Conservation (phyloP, 805 yeast genomes). For the Isabelozyma gotoi region DNA sequence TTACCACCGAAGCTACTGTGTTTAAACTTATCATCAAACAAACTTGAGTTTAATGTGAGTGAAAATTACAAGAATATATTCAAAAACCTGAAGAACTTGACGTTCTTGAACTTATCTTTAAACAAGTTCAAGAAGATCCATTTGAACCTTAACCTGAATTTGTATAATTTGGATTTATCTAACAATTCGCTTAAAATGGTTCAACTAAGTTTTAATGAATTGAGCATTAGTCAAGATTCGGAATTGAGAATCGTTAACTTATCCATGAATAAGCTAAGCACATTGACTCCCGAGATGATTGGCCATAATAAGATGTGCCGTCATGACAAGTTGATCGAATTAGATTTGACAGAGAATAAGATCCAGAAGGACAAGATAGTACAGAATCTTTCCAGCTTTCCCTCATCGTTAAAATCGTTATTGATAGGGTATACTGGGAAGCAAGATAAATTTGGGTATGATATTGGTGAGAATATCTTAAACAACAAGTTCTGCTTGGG, state of each 20-base stretch:
- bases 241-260: slow-evolving; percentile 9
- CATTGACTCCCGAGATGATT: slow-evolving; percentile 6
- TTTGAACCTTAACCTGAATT: slow-evolving; percentile 4
- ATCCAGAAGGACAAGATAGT: slow-evolving; percentile 2
- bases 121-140: slow-evolving; percentile 10
- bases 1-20: slow-evolving; percentile 9
- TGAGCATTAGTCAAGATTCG: background rate
- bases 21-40: slow-evolving; percentile 10
- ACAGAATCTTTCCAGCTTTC: slow-evolving; percentile 2
- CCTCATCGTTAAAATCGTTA: slow-evolving; percentile 8
- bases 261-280: slow-evolving; percentile 12
- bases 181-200: background rate
- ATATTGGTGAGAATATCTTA: slow-evolving; percentile 15
- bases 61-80: slow-evolving; percentile 4
- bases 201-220: background rate
- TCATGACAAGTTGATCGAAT: slow-evolving; percentile 11
- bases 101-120: slow-evolving; percentile 9
- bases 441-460: slow-evolving; percentile 20
- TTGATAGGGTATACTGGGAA: slow-evolving; percentile 13
- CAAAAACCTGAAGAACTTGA: slow-evolving; percentile 4
- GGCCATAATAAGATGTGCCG: slow-evolving; percentile 8
- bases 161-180: slow-evolving; percentile 10
- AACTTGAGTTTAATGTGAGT: slow-evolving; percentile 3
- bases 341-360: slow-evolving; percentile 16
- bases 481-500: slow-evolving; percentile 9